Conservation (phyloP, 768 basidiomycete genomes). For the Phanerochaete carnosa region DNA sequence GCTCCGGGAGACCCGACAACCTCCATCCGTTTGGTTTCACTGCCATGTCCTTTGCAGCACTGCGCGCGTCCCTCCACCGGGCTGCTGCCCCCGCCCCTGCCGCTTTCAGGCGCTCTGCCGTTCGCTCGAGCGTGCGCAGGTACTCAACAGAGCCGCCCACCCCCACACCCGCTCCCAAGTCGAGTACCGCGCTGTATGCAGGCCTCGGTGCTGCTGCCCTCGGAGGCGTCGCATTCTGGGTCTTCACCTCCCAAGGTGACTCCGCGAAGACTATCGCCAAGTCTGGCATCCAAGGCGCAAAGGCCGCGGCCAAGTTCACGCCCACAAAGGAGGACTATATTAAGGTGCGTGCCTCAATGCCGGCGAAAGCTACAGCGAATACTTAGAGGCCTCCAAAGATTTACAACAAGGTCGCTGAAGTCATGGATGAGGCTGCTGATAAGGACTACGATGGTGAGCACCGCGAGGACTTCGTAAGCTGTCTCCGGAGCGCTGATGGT, state of each 20-base stretch:
- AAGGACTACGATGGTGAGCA: conserved; percentile 81
- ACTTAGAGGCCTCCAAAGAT: conserved; percentile 47
- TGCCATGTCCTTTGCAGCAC: conserved; percentile 53
- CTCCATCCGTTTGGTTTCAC: background rate
- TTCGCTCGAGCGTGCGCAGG: conserved; percentile 46
- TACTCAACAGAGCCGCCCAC: conserved; percentile 46
- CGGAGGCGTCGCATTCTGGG: conserved; percentile 64
- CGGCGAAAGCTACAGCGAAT: background rate
- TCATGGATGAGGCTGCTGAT: conserved; percentile 60
- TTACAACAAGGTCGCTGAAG: conserved; percentile 83
- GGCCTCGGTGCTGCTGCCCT: conserved; percentile 58
- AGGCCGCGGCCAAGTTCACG: conserved; percentile 64
- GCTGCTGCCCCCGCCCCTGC: conserved; percentile 31
- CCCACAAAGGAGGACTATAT: conserved; percentile 86
- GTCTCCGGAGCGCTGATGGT: background rate
- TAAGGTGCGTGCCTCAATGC: conserved; percentile 48
- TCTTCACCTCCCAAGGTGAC: conserved; percentile 44
- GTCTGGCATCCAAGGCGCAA: conserved; percentile 59
- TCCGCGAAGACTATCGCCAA: conserved; percentile 52
- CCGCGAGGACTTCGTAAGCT: background rate
- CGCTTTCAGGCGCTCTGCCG: conserved; percentile 13
- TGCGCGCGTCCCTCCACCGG: conserved; percentile 51
- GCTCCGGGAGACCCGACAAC: background rate
- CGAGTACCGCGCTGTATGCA: conserved; percentile 55
- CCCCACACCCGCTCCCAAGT: conserved; percentile 33